phyloP scores from a whole-genome alignment of 352 stramenopile genomes.

The Phytophthora pistaciae region DNA sequence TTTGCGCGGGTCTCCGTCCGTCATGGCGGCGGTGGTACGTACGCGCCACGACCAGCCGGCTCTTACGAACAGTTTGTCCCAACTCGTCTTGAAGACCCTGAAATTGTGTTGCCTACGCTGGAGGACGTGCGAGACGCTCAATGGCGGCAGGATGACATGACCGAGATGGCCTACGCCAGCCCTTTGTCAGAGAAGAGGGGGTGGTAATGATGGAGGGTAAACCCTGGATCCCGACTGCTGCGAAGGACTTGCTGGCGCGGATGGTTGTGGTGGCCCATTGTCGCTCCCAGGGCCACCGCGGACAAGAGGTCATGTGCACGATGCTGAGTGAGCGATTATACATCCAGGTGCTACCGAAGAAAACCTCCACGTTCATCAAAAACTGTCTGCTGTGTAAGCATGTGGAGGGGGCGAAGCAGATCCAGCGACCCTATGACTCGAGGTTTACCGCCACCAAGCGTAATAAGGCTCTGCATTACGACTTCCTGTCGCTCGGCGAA shows the following conservation, averaged over 20 bases:
- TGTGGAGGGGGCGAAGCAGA: slow-evolving; percentile 1
- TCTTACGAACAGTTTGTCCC: not conserved
- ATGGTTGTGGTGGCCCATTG: slow-evolving; percentile 19
- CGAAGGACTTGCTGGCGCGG: not conserved
- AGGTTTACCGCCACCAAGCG: no score
- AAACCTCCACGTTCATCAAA: not conserved
- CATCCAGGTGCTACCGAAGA: not conserved
- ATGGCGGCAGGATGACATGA: not conserved
- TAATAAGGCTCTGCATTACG: no score
- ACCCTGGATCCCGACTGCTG: not conserved
- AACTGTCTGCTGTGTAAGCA: not conserved
- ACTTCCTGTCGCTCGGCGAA: no score
- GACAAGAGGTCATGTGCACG: slow-evolving; percentile 8
- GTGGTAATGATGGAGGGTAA: not conserved
- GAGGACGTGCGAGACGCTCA: not conserved
- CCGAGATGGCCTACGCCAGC: not conserved
- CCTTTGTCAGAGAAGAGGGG: not conserved
- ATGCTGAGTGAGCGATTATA: slow-evolving; percentile 6
- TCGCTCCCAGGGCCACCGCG: slow-evolving; percentile 12
- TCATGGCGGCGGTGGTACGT: not conserved
- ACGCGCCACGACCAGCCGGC: not conserved
- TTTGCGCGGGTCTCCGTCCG: not conserved
- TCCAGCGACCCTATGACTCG: no score
- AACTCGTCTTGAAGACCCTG: not conserved
- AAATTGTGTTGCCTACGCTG: not conserved